Evolutionary conservation across 2,329 filamentous ascomycete species (phyloP), one percentile per base, ranked within the genome.

Genomic region (Thielaviopsis populi): DNA sequence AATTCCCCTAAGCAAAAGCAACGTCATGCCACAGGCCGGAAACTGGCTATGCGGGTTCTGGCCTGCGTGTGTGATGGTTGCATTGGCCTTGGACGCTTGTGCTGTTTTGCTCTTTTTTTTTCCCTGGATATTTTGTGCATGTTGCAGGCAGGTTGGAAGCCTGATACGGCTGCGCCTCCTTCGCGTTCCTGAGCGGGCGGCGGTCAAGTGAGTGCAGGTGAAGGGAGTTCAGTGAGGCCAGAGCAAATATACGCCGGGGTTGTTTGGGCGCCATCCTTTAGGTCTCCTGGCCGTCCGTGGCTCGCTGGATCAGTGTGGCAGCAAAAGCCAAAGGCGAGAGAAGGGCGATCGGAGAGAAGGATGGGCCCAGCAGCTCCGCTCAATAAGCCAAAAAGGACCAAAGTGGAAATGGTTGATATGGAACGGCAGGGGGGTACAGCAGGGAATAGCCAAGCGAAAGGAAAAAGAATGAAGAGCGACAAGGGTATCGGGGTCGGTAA

Each of bases 351-450:
- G 30, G 40, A 43, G 6, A 58, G 19, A 63, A 63, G 54, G 62
- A 63, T 63, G 33, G 22, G 42, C 37, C 17, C 17, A 64, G 43
- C 63, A 43, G 59, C 56, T 66, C 56, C 54, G 54, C 33, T 54
- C 22, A 37, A 30, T 42, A 59, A 30, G 43, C 30, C 42, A 62
- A 54, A 56, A 66, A 61, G 37, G 27, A 59, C 43, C 15, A 42
- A 46, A 8, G 42, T 41, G 27, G 37, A 37, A 59, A 27, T 63
- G 53, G 41, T 24, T 41, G 19, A 43, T 40, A 58, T 56, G 48
- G 30, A 40, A 64, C 40, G 63, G 63, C 7, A 30, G 43, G 30
- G 58, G 40, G 13, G 22, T n/a, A n/a, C 27, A 43, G 48, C 37
- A 50, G 46, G 46, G 37, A 17, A 65, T 42, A 59, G 22, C 46